Base-by-base conservation (phyloP, 2,329 filamentous ascomycete genomes). In the Nannizzia gypsea region DNA sequence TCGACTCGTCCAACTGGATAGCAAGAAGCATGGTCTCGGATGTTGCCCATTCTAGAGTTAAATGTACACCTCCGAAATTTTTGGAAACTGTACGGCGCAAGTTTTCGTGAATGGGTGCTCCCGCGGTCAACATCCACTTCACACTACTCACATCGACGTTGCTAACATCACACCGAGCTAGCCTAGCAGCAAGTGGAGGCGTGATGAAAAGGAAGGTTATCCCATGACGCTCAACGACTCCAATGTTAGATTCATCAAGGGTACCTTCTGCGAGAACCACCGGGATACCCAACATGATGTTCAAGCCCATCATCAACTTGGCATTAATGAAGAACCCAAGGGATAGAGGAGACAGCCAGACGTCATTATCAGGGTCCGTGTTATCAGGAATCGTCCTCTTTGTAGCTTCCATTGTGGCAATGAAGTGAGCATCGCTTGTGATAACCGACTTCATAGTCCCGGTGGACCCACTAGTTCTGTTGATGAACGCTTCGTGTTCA, bases 301-400 rank as follows among this genome's bases (percentile, higher is more conserved):
- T 69, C 6, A 68, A 59, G 1, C 64, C 63, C 44, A 69, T 67
- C 58, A 64, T 59, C 17, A 68, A 63, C 52, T 68, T 69, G 11
- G 67, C 63, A 56, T 68, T 69, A 61, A 69, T 69, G 56, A 67
- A 67, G 52, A 67, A 69, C 2, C 65, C 67, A 9, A 69, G 62
- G 3, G 67, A 66, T 6, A 67, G 57, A 1, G 63, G 63, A 1
- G 67, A 65, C 17, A 67, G 36, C 67, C 67, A 68, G 20, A 65
- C 61, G 48, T 69, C 66, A 2, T 56, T 60, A 26, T 62, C 56
- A 0, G 66, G 65, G 52, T 68, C 63, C 9, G 65, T 67, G 44
- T 67, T 63, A 2, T 36, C 46, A 6, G 67, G 67, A 13, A 68
- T 61, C 3, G 67, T 68, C 17, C 59, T 17, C 8, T 60, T 54